These are phyloP conservation scores for Claviceps monticola DNA, from an alignment of 2,329 filamentous ascomycete genomes.

Conservation along the genomic window DNA sequence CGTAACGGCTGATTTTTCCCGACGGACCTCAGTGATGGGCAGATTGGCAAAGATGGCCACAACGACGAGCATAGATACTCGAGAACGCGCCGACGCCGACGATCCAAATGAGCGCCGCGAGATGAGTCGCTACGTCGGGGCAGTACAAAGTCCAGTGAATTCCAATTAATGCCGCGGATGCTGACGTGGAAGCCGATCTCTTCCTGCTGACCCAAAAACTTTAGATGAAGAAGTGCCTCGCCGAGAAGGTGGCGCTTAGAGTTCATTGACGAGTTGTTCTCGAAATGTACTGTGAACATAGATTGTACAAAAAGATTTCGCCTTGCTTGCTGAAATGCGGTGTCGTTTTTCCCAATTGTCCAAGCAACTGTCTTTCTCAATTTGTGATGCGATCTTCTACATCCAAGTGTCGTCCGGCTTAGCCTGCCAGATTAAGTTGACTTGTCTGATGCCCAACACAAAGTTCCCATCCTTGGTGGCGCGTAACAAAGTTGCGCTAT, in stretches of 20 bases:
- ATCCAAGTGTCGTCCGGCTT: no score
- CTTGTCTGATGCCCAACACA: no score
- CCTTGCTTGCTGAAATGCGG: no score
- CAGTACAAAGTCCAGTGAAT: slow-evolving; percentile 15
- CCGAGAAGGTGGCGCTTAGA: slow-evolving; percentile 7
- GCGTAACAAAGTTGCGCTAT: no score
- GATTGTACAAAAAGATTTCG: no score
- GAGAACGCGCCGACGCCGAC: slow-evolving; percentile 11
- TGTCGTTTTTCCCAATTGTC: no score
- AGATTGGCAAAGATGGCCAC: slow-evolving; percentile 11
- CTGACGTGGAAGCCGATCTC: slow-evolving; percentile 17
- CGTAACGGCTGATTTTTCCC: slow-evolving; percentile 10
- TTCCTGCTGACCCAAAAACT: slow-evolving; percentile 13
- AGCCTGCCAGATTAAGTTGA: no score
- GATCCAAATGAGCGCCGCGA: slow-evolving; percentile 8
- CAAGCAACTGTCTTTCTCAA: no score
- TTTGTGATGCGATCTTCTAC: no score
- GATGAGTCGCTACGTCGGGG: slow-evolving; percentile 13
- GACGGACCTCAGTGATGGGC: slow-evolving; percentile 6
- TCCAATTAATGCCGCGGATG: slow-evolving; percentile 13
- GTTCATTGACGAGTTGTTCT: slow-evolving; percentile 8
- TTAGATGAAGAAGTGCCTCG: slow-evolving; percentile 11
- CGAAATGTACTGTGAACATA: no score
- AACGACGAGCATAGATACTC: slow-evolving; percentile 9
- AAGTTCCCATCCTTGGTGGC: no score